Evolutionary conservation across 306 rosid genomes (phyloP).

Genomic region (Leucaena leucocephala): DNA sequence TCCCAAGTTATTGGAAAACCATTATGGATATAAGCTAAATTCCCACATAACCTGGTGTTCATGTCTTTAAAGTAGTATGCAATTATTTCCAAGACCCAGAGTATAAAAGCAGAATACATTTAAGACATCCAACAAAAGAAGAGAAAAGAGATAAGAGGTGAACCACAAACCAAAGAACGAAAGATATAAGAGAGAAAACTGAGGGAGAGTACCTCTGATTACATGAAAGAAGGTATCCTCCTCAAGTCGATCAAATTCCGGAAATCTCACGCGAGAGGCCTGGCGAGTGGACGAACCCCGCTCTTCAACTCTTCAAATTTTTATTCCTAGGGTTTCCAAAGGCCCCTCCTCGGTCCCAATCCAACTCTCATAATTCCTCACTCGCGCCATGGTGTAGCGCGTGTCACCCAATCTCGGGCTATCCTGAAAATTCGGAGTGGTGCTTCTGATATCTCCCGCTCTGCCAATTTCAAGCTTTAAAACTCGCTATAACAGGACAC

Average conservation of each 20-base stretch:
- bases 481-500: background rate
- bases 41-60: background rate
- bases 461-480: slow-evolving; percentile 12
- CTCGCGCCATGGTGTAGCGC: slow-evolving; percentile 47
- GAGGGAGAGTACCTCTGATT: background rate
- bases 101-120: background rate
- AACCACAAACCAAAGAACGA: background rate
- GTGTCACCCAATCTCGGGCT: background rate
- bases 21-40: background rate
- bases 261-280: slow-evolving; percentile 48
- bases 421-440: background rate
- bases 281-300: slow-evolving; percentile 45
- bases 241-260: slow-evolving; percentile 20
- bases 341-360: slow-evolving; percentile 40
- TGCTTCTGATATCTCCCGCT: slow-evolving; percentile 11
- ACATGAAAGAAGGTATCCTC: background rate
- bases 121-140: background rate
- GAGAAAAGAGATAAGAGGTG: background rate
- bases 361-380: slow-evolving; percentile 28
- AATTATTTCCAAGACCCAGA: background rate
- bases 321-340: slow-evolving; percentile 47
- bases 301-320: slow-evolving; percentile 34
- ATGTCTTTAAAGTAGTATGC: background rate
- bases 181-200: background rate
- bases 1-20: background rate